phyloP scores from a whole-genome alignment of 2,329 filamentous ascomycete species.

The Fusarium falciforme region DNA sequence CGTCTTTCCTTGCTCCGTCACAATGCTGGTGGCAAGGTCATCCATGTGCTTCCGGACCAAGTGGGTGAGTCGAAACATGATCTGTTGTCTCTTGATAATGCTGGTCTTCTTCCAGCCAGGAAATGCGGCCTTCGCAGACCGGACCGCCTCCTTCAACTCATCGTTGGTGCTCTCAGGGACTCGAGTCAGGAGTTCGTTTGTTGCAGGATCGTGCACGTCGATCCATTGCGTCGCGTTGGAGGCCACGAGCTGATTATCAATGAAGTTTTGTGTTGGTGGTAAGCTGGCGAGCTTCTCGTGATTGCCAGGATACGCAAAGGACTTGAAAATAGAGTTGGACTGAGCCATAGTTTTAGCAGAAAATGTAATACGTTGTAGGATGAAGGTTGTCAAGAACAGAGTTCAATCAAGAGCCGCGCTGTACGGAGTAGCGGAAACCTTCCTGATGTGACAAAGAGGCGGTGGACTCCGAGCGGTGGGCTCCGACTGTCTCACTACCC shows the following conservation, averaged over 20 bases:
- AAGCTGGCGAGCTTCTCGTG: conserved; percentile 36
- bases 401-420: not conserved
- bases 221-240: conserved; percentile 75
- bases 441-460: conserved; percentile 16
- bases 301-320: conserved; percentile 38
- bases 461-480: conserved; percentile 34
- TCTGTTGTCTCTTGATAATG: conserved; percentile 75
- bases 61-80: conserved; percentile 81
- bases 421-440: conserved; percentile 17
- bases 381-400: not conserved
- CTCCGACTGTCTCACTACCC: conserved; percentile 27
- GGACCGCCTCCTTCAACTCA: conserved; percentile 76
- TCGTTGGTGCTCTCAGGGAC: conserved; percentile 80
- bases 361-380: not conserved
- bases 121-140: conserved; percentile 77
- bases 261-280: conserved; percentile 75
- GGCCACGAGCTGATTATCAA: conserved; percentile 76
- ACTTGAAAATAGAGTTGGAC: conserved; percentile 25
- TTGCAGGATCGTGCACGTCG: conserved; percentile 80
- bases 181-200: conserved; percentile 80
- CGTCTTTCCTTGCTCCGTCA: conserved; percentile 83
- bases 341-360: conserved; percentile 13
- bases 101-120: conserved; percentile 74
- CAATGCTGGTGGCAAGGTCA: conserved; percentile 79
- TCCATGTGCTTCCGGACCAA: conserved; percentile 84